Base-by-base conservation (phyloP, 2,329 filamentous ascomycete genomes). In the Fusarium tricinctum region DNA sequence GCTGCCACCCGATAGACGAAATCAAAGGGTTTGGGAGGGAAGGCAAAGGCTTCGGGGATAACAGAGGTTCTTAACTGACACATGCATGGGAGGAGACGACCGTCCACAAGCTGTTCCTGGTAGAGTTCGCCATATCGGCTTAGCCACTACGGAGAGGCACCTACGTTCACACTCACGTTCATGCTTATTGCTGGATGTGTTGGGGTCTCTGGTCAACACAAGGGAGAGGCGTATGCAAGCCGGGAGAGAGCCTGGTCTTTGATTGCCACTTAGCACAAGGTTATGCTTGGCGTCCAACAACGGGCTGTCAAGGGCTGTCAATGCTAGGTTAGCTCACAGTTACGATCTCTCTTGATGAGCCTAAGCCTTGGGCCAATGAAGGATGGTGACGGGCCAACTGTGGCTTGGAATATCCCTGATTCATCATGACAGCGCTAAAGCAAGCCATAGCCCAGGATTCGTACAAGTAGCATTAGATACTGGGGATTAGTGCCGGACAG, bases 61-160 rank as follows among this genome's bases (percentile, higher is more conserved):
- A 44, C 35, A 45, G 19, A 58, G 68, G 68, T 71, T 66, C 65
- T 70, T 70, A 71, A 71, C 64, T 43, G 44, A 46, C 55, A 57
- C 38, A 45, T 26, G 45, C 42, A 68, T 62, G 35, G 23, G 44
- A 39, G 50, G 40, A 39, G n/a, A 14, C 30, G 32, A 33, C 28
- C 39, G 53, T 43, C 35, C 50, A 14, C 42, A 35, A 43, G 48
- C 52, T 66, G 52, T 43, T 63, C 66, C 51, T 68, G 57, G 66
- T 60, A 54, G 63, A 68, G 59, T 68, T 68, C 58, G 32, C 20
- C 45, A 55, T 64, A 20, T 64, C 42, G 35, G 52, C 38, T 38
- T 62, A 52, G 20, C 55, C 57, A 66, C 47, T 47, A 48, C 51
- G 40, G 44, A 46, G 13, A 58, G 17, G 28, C 57, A 49, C 40